Evolutionary conservation across 1,139 yeast species (phyloP).

Genomic region (Diutina siamensis): DNA sequence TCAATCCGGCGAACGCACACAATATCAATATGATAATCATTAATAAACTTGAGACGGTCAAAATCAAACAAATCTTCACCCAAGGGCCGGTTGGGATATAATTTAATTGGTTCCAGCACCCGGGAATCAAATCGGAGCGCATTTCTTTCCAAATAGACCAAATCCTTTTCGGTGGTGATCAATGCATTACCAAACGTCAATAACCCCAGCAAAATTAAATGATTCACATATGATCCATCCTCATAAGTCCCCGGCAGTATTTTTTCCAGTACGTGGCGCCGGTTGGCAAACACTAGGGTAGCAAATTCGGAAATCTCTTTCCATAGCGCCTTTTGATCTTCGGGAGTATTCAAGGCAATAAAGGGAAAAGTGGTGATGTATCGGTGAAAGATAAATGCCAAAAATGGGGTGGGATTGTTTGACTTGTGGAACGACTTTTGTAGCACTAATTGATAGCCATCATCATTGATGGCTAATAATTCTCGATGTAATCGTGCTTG

Average conservation of each 20-base stretch:
- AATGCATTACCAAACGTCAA: constrained; percentile 68
- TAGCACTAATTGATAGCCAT: constrained; percentile 60
- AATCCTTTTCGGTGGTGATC: constrained; percentile 49
- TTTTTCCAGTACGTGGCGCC: constrained; percentile 53
- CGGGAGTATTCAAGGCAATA: constrained; percentile 33
- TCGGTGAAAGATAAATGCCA: constrained; percentile 51
- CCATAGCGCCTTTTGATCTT: constrained; percentile 59
- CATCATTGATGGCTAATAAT: constrained; percentile 42
- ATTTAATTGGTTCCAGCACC: too few relatives aligned
- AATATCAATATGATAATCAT: background rate
- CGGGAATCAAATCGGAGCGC: constrained; percentile 18
- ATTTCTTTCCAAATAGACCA: constrained; percentile 35
- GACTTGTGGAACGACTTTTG: constrained; percentile 5
- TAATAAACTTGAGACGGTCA: background rate
- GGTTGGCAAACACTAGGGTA: constrained; percentile 53
- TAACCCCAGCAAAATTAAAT: constrained; percentile 49
- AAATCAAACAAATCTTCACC: constrained; percentile 14
- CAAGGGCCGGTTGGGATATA: constrained; percentile 21
- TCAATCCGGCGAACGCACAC: background rate
- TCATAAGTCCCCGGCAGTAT: constrained; percentile 59
- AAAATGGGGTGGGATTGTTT: constrained; percentile 40
- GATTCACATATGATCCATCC: constrained; percentile 55
- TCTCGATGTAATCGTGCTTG: constrained; percentile 53
- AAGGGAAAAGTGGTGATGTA: constrained; percentile 69
- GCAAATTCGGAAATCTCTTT: constrained; percentile 68